Evolutionary conservation across 169 alveolate species (phyloP).

Genomic region (Plasmodium blacklocki): DNA sequence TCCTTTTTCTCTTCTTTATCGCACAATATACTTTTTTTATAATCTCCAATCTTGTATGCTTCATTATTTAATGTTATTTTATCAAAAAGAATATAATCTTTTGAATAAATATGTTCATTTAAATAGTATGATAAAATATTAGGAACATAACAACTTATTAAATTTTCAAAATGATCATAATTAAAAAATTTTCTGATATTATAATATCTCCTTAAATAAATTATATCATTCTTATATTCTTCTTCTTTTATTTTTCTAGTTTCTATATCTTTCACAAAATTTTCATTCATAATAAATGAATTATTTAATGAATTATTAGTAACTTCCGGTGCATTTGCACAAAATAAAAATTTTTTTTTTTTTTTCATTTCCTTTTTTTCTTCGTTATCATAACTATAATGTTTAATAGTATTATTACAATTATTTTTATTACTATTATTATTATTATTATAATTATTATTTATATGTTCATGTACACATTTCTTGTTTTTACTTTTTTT

Average conservation of each 20-base stretch:
- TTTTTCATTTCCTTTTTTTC: background rate
- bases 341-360: slow-evolving; percentile 5
- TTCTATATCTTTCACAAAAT: background rate
- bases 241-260: slow-evolving; percentile 12
- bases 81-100: slow-evolving; percentile 33
- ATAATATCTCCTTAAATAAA: slow-evolving; percentile 41
- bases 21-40: too few species aligned
- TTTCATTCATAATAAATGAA: background rate
- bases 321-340: background rate
- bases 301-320: background rate
- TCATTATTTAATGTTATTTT: background rate
- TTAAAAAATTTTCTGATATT: slow-evolving; percentile 41
- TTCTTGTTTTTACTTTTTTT: too few species aligned
- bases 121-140: slow-evolving; percentile 36
- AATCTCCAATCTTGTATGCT: background rate
- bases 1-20: too few species aligned
- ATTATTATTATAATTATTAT: too few species aligned
- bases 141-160: slow-evolving; percentile 41
- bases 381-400: background rate
- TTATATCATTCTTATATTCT: slow-evolving; percentile 27
- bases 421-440: background rate
- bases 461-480: too few species aligned
- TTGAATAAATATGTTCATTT: slow-evolving; percentile 16
- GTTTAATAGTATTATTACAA: too few species aligned
- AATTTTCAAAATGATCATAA: slow-evolving; percentile 66